A percentile compares a stretch with the other conserved stretches of the same genome.
These are phyloP conservation scores for Ilyonectria sp. DNA, from an alignment of 2,329 filamentous ascomycete species.

Conservation along the genomic window DNA sequence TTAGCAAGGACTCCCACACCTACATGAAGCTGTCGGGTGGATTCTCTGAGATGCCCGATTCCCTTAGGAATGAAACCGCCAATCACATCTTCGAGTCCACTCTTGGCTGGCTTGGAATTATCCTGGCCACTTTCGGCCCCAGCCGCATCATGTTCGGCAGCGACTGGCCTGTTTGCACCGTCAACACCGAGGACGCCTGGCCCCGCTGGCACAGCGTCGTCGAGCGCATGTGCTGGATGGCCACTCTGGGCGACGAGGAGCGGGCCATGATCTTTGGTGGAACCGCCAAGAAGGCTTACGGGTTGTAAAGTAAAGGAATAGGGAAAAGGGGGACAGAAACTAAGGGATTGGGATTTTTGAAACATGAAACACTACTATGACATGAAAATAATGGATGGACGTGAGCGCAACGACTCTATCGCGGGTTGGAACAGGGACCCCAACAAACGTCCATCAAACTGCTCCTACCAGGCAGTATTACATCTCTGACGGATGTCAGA, in stretches of 20 bases:
- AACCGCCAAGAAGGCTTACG: conserved; percentile 81
- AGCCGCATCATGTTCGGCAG: conserved; percentile 88
- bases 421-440: neutral
- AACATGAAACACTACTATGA: conserved; percentile 5
- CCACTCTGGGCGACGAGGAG: conserved; percentile 72
- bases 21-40: conserved; percentile 94
- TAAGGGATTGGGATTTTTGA: neutral
- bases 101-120: conserved; percentile 79
- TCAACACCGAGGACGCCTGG: conserved; percentile 76
- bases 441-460: neutral
- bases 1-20: conserved; percentile 75
- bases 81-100: conserved; percentile 75
- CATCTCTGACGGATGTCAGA: neutral
- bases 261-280: conserved; percentile 79
- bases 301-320: conserved; percentile 54
- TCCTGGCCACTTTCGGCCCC: conserved; percentile 81
- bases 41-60: conserved; percentile 82
- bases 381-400: conserved; percentile 11
- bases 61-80: conserved; percentile 63
- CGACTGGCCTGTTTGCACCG: conserved; percentile 93
- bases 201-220: conserved; percentile 82
- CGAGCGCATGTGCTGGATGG: conserved; percentile 75
- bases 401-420: neutral
- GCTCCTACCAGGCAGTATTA: neutral
- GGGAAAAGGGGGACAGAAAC: neutral